Evolutionary conservation across 306 rosid genomes (phyloP), one percentile per base, ranked within the genome.

Genomic region (Castanospermum australe): DNA sequence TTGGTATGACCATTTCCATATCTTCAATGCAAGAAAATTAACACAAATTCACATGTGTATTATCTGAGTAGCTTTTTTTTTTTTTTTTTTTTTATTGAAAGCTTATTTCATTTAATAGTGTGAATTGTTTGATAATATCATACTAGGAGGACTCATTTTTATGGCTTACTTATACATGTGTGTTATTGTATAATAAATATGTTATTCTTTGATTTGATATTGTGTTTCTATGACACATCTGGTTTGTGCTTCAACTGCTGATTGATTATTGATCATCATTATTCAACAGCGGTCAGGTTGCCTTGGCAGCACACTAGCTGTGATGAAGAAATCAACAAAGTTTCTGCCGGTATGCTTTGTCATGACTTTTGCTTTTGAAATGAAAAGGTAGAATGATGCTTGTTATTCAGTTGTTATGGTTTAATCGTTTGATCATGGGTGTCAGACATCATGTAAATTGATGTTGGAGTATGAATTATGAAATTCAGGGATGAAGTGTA

Each of bases 251-350:
- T 79, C 48, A 75, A 63, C 73, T 41, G 28, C 72, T 75, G 69
- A 72, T 67, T 77, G 61, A 80, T 73, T 67, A 13, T 70, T 63
- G 35, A 36, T 47, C 18, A 50, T 80, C 38, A 25, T 78, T 64
- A 32, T 86, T 75, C 55, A 28, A 83, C 93, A 94, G 97, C 94
- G 98, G 38, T 76, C 97, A 24, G 97, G 97, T 80, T 88, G 94
- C 84, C 97, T 94, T 73, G 98, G 98, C 65, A 92, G 94, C 79
- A 17, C 94, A 14, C 84, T 94, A 67, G 98, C 98, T 69, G 97
- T 94, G 71, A 94, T 94, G 98, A 94, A 94, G 92, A 92, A 92
- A 82, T 92, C 97, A 35, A 92, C 97, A 28, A 91, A 88, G 71
- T 80, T 86, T 77, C 90, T 94, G 79, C 97, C 97, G 80, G 98